Evolutionary conservation across 805 yeast species (phyloP).

Genomic region (Hanseniaspora guilliermondii): DNA sequence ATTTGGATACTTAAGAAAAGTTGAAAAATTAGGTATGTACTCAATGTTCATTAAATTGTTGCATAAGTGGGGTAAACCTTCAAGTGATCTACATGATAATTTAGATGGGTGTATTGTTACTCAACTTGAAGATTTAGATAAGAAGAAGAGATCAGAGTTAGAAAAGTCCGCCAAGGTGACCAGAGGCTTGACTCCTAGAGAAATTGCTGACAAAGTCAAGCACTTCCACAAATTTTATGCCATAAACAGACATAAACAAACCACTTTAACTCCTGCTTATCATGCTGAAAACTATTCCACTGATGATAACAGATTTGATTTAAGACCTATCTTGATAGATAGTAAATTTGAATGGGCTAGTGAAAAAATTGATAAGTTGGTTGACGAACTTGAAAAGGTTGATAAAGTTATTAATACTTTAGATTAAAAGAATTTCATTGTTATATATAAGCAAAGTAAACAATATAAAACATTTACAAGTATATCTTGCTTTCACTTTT

Average conservation of each 20-base stretch:
- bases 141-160: neutral
- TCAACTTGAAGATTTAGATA: slow-evolving; percentile 1
- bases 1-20: slow-evolving; percentile 82
- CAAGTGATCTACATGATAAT: slow-evolving; percentile 3
- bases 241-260: slow-evolving; percentile 90
- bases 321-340: slow-evolving; percentile 87
- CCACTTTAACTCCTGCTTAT: slow-evolving; percentile 92
- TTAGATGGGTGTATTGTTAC: slow-evolving; percentile 7
- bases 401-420: slow-evolving; percentile 24
- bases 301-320: slow-evolving; percentile 91
- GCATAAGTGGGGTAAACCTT: slow-evolving; percentile 57
- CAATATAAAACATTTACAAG: neutral
- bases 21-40: slow-evolving; percentile 91
- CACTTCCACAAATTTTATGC: slow-evolving; percentile 88
- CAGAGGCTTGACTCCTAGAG: slow-evolving; percentile 64
- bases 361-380: slow-evolving; percentile 72
- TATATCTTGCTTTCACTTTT: neutral
- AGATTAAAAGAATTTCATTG: neutral
- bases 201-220: slow-evolving; percentile 86
- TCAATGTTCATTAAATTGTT: slow-evolving; percentile 82
- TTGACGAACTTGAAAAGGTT: slow-evolving; percentile 34
- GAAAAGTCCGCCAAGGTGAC: slow-evolving; percentile 25
- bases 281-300: slow-evolving; percentile 98
- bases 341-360: slow-evolving; percentile 86
- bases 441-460: neutral